A percentile compares a stretch with the other conserved stretches of the same genome.
These are phyloP conservation scores for Cyclaneusma minus DNA, from an alignment of 2,329 filamentous ascomycete species.

Conservation along the genomic window DNA sequence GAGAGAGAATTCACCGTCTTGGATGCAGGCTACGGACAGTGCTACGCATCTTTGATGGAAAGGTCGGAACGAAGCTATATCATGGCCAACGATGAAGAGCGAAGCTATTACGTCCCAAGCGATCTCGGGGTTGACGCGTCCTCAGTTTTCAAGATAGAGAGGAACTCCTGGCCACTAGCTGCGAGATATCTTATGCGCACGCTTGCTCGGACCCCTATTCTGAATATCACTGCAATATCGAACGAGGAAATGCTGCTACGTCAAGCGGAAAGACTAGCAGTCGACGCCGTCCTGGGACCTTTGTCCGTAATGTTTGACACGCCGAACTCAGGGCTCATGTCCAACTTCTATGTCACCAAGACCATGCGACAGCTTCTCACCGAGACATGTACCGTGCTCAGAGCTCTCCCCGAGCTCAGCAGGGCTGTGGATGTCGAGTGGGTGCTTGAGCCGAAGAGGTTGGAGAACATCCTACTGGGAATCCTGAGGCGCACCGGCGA, in stretches of 20 bases:
- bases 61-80: too few relatives aligned
- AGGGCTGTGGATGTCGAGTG: constrained; percentile 34
- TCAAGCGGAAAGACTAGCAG: constrained; percentile 67
- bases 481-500: constrained; percentile 36
- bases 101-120: constrained; percentile 33
- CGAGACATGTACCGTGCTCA: constrained; percentile 61
- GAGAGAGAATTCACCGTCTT: constrained; percentile 32
- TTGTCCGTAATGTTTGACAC: constrained; percentile 67
- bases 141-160: constrained; percentile 6
- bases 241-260: constrained; percentile 48
- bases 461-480: constrained; percentile 41
- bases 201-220: constrained; percentile 43
- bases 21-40: too few relatives aligned
- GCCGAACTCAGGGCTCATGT: constrained; percentile 54
- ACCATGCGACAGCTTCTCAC: constrained; percentile 56
- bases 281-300: constrained; percentile 65
- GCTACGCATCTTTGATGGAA: too few relatives aligned
- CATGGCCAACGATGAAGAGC: too few relatives aligned
- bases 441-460: constrained; percentile 42
- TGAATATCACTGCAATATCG: constrained; percentile 42
- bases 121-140: not conserved
- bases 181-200: constrained; percentile 45
- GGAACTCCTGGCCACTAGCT: constrained; percentile 23
- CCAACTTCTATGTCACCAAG: constrained; percentile 47
- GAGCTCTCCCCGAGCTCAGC: constrained; percentile 57